Evolutionary conservation across 2,329 filamentous ascomycete species (phyloP), one percentile per base, ranked within the genome.

Genomic region (Albophoma yamanashiensis): DNA sequence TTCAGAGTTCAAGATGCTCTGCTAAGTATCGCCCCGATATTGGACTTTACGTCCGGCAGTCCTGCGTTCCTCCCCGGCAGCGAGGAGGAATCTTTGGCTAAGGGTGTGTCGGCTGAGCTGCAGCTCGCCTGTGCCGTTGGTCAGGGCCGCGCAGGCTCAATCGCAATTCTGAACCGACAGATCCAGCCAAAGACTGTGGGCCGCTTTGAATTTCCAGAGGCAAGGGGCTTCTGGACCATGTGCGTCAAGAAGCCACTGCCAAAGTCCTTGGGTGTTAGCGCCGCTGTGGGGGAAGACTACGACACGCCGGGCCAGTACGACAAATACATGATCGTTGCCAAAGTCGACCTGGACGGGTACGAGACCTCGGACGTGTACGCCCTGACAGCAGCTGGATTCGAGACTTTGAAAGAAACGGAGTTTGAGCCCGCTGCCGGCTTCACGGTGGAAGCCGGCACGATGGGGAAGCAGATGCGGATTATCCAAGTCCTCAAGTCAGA

Each of bases 351-450:
- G 25, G 84, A 87, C 61, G 88, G 86, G 1, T 87, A 85, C 60
- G 90, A 93, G 72, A 87, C 85, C 52, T 93, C 91, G 0, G 86
- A 90, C 59, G 87, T 95, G 2, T 92, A 92, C 67, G 82, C 84
- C 47, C 78, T 93, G 45, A 89, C 87, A n/a, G 84, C 83, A 1
- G 85, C 86, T 38, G 86, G 86, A 3, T 86, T 95, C 61, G 87
- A 92, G 70, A 85, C 89, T 45, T 80, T 93, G 9, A 84, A 85
- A 42, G 91, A 88, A 45, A 91, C 92, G 0, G 94, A 99, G 68
- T 97, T 97, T 70, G 95, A 99, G 63, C 86, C 89, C 4, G 90
- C 91, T 55, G 91, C 92, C 63, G 94, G 92, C 34, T 84, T 88
- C 39, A 97, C 94, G 0, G 81, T 97, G 55, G 89, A 95, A 66